Percentiles rank a stretch among this genome's conserved stretches.
Evolutionary conservation across 257 asterid species (phyloP).

Genomic region (Lavandula angustifolia): DNA sequence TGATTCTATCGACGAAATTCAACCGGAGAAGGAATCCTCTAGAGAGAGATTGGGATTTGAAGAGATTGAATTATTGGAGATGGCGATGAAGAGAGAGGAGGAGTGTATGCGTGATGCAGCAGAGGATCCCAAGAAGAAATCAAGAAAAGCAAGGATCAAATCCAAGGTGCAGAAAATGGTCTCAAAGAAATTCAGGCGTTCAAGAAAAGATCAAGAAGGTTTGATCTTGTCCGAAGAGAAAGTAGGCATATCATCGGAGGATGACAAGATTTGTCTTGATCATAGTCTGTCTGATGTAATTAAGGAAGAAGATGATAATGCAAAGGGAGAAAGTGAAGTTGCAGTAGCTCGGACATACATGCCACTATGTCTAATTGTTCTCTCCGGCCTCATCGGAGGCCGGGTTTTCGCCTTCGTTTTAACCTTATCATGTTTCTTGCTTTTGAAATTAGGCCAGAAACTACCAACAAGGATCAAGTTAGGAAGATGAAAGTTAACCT

Average conservation of each 20-base stretch:
- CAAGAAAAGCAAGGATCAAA: conserved; percentile 49
- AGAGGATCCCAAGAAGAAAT: conserved; percentile 40
- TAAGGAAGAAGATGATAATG: conserved; percentile 26
- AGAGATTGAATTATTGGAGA: conserved; percentile 32
- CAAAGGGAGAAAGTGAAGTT: background rate
- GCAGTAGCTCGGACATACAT: conserved; percentile 33
- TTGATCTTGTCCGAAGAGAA: too few relatives aligned
- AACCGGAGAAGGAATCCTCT: conserved; percentile 12
- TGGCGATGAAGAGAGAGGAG: conserved; percentile 40
- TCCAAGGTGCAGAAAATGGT: conserved; percentile 60
- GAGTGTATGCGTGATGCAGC: conserved; percentile 24
- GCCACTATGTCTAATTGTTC: conserved; percentile 48
- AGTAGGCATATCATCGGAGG: background rate
- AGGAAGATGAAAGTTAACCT: conserved; percentile 19
- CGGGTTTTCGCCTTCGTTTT: conserved; percentile 50
- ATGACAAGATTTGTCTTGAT: background rate
- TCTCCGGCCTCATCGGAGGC: conserved; percentile 66
- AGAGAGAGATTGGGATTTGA: conserved; percentile 8
- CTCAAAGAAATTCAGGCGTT: conserved; percentile 41
- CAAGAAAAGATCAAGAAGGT: conserved; percentile 29
- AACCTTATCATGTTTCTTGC: conserved; percentile 52
- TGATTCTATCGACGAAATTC: too few relatives aligned
- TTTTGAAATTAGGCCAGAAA: conserved; percentile 47
- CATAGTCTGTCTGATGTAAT: conserved; percentile 16
- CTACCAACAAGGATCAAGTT: conserved; percentile 25